phyloP scores from a whole-genome alignment of 2,329 filamentous ascomycete species.

The Incumbomyces lentus region DNA sequence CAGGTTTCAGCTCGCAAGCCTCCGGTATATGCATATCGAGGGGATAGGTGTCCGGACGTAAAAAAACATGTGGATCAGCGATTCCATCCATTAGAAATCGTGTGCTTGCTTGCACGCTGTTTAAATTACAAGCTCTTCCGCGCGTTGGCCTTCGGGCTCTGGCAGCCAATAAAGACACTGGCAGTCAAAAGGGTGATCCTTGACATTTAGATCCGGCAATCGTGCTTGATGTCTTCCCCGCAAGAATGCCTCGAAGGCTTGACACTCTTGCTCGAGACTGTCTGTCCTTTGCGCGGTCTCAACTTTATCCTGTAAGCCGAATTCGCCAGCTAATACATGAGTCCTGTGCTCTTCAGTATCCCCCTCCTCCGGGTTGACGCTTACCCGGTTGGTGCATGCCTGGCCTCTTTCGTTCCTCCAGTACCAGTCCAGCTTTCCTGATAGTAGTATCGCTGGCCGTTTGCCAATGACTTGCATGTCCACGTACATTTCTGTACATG shows the following conservation, averaged over 20 bases:
- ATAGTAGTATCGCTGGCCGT: constrained; percentile 1
- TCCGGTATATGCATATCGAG: background rate
- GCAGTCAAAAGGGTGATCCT: constrained; percentile 4
- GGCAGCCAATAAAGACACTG: constrained; percentile 4
- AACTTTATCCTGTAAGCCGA: background rate
- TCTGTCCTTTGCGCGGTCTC: background rate
- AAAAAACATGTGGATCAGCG: background rate
- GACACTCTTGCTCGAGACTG: background rate
- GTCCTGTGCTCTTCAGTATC: background rate
- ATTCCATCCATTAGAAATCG: too few relatives aligned
- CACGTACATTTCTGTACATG: constrained; percentile 1
- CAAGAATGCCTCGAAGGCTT: background rate
- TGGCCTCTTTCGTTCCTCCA: constrained; percentile 1
- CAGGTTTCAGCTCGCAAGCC: constrained; percentile 5
- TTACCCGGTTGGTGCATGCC: constrained; percentile 4
- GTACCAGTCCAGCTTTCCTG: constrained; percentile 2
- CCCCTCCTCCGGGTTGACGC: background rate
- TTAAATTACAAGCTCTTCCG: too few relatives aligned
- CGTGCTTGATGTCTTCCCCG: background rate
- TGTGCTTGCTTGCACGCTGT: too few relatives aligned
- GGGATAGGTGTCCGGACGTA: too few relatives aligned
- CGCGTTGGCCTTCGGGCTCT: background rate
- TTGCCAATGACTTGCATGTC: background rate
- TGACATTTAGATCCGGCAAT: constrained; percentile 1
- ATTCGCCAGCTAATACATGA: too few relatives aligned